Conservation (phyloP, 345 rosid species). For the Lumnitzera racemosa region DNA sequence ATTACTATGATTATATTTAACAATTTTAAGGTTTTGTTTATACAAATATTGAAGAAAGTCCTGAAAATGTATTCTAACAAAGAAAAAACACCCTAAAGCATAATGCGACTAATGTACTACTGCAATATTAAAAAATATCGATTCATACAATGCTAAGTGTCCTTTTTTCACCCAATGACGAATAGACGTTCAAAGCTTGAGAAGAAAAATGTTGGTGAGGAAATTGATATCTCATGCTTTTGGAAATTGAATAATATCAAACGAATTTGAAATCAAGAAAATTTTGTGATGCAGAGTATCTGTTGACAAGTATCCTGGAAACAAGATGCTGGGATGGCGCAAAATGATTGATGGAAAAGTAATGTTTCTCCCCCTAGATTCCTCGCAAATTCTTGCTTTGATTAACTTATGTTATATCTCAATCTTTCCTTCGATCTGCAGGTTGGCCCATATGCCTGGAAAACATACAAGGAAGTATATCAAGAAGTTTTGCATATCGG, state of each 20-base stretch:
- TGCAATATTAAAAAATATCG: too few relatives aligned
- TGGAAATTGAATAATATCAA: too few relatives aligned
- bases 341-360: conserved; percentile 63
- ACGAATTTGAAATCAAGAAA: background rate
- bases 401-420: background rate
- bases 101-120: too few relatives aligned
- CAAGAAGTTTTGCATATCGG: conserved; percentile 75
- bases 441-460: conserved; percentile 91
- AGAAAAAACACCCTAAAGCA: too few relatives aligned
- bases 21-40: too few relatives aligned
- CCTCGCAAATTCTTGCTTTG: background rate
- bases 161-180: background rate
- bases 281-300: conserved; percentile 37
- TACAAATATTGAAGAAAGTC: too few relatives aligned
- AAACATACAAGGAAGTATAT: conserved; percentile 69
- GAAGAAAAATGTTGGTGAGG: background rate
- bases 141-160: too few relatives aligned
- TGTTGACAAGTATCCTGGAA: conserved; percentile 48
- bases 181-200: background rate
- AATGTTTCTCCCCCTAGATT: background rate
- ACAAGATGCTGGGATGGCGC: conserved; percentile 95
- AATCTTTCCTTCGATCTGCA: conserved; percentile 10
- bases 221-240: background rate
- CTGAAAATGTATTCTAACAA: too few relatives aligned
- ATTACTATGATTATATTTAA: too few relatives aligned